phyloP scores from a whole-genome alignment of 1,284 basidiomycete genomes.

The Sanghuangporus baumii region DNA sequence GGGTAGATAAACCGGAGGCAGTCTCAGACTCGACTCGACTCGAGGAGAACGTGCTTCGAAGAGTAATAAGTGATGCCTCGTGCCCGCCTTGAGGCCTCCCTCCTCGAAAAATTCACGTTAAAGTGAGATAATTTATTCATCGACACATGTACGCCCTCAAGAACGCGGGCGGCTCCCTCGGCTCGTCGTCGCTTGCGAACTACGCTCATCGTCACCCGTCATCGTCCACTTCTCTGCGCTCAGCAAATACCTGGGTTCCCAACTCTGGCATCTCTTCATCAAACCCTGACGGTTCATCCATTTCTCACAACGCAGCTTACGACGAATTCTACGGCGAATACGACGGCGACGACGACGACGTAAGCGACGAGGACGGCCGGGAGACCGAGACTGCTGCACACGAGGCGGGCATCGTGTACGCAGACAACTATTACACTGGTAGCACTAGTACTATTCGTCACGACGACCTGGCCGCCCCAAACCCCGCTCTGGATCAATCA shows the following conservation, averaged over 20 bases:
- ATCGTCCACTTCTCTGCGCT: background rate
- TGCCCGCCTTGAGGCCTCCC: background rate
- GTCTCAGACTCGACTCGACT: background rate
- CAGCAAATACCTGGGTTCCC: background rate
- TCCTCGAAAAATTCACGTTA: background rate
- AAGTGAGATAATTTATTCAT: background rate
- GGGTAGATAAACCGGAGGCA: background rate
- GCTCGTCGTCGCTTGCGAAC: constrained; percentile 4
- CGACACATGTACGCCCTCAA: constrained; percentile 1
- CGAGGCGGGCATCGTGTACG: background rate
- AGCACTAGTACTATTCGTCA: background rate
- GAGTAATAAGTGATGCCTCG: background rate
- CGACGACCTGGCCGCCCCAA: background rate
- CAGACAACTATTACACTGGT: constrained; percentile 1
- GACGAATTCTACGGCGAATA: background rate
- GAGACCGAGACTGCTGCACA: background rate
- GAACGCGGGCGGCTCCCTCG: background rate
- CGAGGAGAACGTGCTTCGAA: background rate
- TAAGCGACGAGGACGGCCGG: background rate
- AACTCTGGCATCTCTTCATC: constrained; percentile 1
- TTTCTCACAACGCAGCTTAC: background rate
- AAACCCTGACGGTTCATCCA: background rate
- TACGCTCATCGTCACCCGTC: background rate
- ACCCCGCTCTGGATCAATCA: constrained; percentile 13
- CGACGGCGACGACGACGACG: constrained; percentile 8